phyloP scores from a whole-genome alignment of 768 basidiomycete genomes.

The Auriscalpium microsporum region DNA sequence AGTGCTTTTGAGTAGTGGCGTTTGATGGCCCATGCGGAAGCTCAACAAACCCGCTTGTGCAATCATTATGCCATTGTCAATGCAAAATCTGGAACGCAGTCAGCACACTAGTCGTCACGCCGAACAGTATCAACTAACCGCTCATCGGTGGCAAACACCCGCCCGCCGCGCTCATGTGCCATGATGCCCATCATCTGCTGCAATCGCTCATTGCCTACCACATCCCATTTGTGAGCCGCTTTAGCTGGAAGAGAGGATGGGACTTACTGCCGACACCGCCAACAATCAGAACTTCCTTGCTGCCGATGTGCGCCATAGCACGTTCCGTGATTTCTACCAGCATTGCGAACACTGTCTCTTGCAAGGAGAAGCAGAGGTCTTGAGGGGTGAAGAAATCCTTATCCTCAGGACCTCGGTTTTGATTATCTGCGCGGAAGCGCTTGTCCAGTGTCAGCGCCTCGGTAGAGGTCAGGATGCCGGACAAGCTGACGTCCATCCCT shows the following conservation, averaged over 20 bases:
- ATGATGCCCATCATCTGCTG: conserved; percentile 99
- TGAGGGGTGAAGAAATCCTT: conserved; percentile 81
- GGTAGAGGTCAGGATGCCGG: conserved; percentile 83
- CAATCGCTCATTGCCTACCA: conserved; percentile 76
- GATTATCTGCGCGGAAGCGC: conserved; percentile 52
- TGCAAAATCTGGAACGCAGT: conserved; percentile 61
- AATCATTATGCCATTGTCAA: conserved; percentile 99
- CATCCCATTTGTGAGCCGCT: not conserved
- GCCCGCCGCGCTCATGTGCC: conserved; percentile 83
- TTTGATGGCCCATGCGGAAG: conserved; percentile 83
- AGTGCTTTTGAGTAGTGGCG: conserved; percentile 68
- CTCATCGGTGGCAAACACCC: conserved; percentile 93
- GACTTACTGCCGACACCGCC: conserved; percentile 98
- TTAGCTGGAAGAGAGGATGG: not conserved
- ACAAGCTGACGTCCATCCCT: conserved; percentile 96
- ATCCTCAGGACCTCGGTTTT: conserved; percentile 29
- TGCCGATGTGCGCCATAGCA: conserved; percentile 98
- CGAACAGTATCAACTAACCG: conserved; percentile 39
- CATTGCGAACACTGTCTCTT: conserved; percentile 97
- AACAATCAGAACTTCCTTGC: conserved; percentile 92
- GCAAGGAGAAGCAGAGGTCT: conserved; percentile 95
- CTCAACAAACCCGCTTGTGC: conserved; percentile 93
- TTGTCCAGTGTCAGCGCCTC: conserved; percentile 86
- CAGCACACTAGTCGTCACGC: not conserved
- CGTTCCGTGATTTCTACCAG: conserved; percentile 98